Evolutionary conservation across 495 filamentous ascomycete genomes (phyloP).

Genomic region (Aspergillus conjunctus): DNA sequence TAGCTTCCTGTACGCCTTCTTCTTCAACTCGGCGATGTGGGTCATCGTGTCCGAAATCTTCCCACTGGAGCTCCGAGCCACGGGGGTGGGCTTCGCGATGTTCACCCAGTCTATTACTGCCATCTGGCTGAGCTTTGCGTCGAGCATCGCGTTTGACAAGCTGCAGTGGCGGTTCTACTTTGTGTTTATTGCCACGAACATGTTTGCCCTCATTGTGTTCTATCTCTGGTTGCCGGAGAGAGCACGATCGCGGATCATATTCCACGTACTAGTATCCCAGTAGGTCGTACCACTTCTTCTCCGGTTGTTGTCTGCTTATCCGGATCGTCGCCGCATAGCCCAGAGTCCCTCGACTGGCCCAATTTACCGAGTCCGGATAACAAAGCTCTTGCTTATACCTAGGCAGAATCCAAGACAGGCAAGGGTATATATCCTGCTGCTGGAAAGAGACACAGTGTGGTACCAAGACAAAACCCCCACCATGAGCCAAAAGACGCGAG

Average conservation of each 20-base stretch:
- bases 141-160: background rate
- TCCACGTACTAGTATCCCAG: too few species aligned
- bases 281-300: too few species aligned
- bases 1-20: background rate
- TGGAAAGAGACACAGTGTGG: background rate
- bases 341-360: background rate
- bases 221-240: background rate
- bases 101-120: background rate
- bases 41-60: background rate
- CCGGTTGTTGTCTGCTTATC: too few species aligned
- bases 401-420: background rate
- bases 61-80: background rate
- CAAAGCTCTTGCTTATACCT: background rate
- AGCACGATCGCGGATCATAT: too few species aligned
- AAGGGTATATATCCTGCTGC: background rate
- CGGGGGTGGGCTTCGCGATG: background rate
- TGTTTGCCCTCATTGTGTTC: background rate
- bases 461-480: background rate
- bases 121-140: background rate
- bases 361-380: background rate
- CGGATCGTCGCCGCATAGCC: too few species aligned
- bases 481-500: background rate
- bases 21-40: background rate
- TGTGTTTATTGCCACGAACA: background rate
- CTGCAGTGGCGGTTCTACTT: background rate